Evolutionary conservation across 2,329 filamentous ascomycete species (phyloP), one percentile per base, ranked within the genome.

Genomic region (Cladophialophora exuberans): DNA sequence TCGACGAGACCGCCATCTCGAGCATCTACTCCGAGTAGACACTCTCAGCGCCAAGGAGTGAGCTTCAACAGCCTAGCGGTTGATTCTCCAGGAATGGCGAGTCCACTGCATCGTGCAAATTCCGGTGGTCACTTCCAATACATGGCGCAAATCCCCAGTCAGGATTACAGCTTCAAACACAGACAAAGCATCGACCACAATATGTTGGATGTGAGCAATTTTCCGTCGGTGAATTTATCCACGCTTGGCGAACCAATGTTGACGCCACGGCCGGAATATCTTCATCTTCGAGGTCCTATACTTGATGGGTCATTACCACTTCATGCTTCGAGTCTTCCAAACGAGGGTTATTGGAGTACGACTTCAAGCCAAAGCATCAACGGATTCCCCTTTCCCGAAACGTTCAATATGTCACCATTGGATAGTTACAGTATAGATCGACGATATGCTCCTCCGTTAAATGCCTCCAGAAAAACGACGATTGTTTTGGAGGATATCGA

Each of bases 1-100:
- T 45, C 42, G 42, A 45, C 42, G 17, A 45, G 42, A 17, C 42
- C 42, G 25, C 23, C 42, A 18, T 45, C 42, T 11, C 42, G 42
- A 6, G 26, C 42, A 17, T 45, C 42, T 22, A 31, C 1, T 13
- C 23, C 20, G 18, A 45, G 42, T 26, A 45, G 17, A 26, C 23
- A 31, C 7, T 30, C 42, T 17, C 42, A 45, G 5, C 5, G 4
- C 5, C 42, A 45, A 15, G 10, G 17, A 20, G 42, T 10, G 6
- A 31, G 20, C n/a, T 45, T 45, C 23, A n/a, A 31, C 31, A 28
- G 26, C 11, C 23, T 20, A 11, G 25, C 20, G 23, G 42, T 28
- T 28, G 7, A 22, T 10, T 45, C 26, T 4, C 31, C 42, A 15
- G 17, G 25, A 1, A n/a, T 45, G 5, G 17, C 38, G n/a, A 45